Evolutionary conservation across 306 rosid species (phyloP).

Genomic region (Inga laurina): DNA sequence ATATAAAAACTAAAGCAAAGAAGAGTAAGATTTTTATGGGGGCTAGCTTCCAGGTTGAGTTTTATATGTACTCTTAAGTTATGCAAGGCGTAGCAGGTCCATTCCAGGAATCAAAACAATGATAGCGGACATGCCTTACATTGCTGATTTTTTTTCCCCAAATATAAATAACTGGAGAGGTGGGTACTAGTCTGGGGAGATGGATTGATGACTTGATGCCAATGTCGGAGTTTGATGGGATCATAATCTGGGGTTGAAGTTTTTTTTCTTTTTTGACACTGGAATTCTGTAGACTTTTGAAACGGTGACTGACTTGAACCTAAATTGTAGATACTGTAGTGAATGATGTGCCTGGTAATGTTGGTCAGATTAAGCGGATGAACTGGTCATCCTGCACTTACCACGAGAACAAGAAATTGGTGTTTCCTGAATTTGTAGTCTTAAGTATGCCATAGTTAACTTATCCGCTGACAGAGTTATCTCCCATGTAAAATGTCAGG

Average conservation of each 20-base stretch:
- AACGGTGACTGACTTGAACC: not conserved
- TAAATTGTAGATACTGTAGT: not conserved
- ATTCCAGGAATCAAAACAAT: not conserved
- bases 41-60: not conserved
- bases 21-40: not conserved
- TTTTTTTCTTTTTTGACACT: not conserved
- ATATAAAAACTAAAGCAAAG: not conserved
- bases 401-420: slow-evolving; percentile 7
- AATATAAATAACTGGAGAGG: not conserved
- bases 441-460: slow-evolving; percentile 11
- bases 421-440: slow-evolving; percentile 10
- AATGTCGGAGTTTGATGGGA: not conserved
- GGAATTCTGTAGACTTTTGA: not conserved
- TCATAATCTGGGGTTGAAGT: not conserved
- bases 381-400: not conserved
- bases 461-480: slow-evolving; percentile 28
- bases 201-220: not conserved
- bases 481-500: slow-evolving; percentile 51
- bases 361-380: not conserved
- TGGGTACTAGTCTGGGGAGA: not conserved
- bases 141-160: not conserved
- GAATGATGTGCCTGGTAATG: slow-evolving; percentile 16
- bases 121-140: not conserved
- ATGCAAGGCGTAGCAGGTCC: not conserved
- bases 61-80: not conserved